phyloP scores from a whole-genome alignment of 768 basidiomycete species.

The Psilocybe azurescens region DNA sequence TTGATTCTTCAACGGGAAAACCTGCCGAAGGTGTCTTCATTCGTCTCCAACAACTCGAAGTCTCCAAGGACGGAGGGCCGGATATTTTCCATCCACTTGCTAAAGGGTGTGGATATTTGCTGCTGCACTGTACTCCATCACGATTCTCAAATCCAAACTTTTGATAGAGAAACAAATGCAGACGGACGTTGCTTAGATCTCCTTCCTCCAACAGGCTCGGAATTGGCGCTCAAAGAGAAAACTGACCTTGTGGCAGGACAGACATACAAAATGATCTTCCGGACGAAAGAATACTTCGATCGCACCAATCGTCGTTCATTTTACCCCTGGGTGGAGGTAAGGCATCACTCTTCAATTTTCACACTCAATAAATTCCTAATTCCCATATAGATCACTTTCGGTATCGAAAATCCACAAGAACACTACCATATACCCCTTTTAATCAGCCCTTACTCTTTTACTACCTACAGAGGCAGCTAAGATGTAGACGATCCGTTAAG shows the following conservation, averaged over 20 bases:
- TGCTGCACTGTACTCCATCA: conserved; percentile 1
- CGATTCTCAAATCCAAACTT: conserved; percentile 11
- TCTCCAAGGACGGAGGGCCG: conserved; percentile 34
- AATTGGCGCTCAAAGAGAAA: conserved; percentile 44
- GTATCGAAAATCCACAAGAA: conserved; percentile 70
- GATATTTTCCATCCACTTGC: conserved; percentile 60
- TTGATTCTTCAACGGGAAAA: conserved; percentile 84
- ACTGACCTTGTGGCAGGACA: conserved; percentile 57
- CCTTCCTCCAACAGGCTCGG: conserved; percentile 59
- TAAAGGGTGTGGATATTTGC: conserved; percentile 55
- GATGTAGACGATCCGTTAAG: conserved; percentile 15
- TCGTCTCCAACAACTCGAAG: conserved; percentile 57
- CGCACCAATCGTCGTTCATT: conserved; percentile 68
- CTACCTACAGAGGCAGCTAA: conserved; percentile 91
- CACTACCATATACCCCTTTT: conserved; percentile 94
- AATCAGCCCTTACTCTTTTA: conserved; percentile 90
- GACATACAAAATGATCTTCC: conserved; percentile 86
- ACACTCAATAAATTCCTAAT: conserved; percentile 2
- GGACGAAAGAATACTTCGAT: conserved; percentile 84
- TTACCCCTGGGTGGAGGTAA: conserved; percentile 91
- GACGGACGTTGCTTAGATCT: conserved; percentile 86
- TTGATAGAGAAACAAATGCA: conserved; percentile 67
- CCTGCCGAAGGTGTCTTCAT: conserved; percentile 78
- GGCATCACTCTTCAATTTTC: conserved; percentile 14
- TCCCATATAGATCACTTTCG: conserved; percentile 72